Base-by-base conservation (phyloP, 306 rosid species). In the Pueraria montana region DNA sequence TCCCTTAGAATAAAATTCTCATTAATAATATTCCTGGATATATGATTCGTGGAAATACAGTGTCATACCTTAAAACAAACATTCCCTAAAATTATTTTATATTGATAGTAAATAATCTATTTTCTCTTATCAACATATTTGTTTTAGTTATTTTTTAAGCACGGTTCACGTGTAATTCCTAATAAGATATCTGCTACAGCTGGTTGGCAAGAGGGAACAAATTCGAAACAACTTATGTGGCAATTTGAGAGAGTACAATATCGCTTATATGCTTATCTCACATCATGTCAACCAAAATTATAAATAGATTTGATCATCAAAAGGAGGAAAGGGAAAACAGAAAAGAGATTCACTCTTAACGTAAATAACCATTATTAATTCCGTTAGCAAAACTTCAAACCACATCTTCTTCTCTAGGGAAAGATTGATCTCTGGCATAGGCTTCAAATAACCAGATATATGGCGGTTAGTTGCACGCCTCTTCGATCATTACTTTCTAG, bases 391-490 rank as follows among this genome's bases (percentile, higher is more conserved):
- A 38, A 63, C 70, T n/a, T 34, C 50, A 26, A 52, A 34, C 32
- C 18, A 2, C 36, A 5, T 72, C 36, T 59, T 62, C 24, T 75
- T 46, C 81, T 83, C 52, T n/a, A 71, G 53, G 20, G 8, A 18
- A 65, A 56, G 32, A 42, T 63, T 23, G 16, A 52, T 50, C 20
- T 65, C 61, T 53, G 16, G 53, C 43, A 7, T 17, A 65, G 34
- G 67, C 27, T 34, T 48, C 32, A 18, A 8, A 76, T n/a, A 63
- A 7, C 49, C 13, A 58, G 65, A 14, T 10, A 4, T n/a, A 74
- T 77, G 74, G 16, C 36, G 83, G 86, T 83, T 6, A 56, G 86
- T 69, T 83, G 16, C 34, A 21, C 2, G 13, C 3, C 56, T 12
- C 18, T 46, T 48, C 10, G 0, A 34, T 72, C 9, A 9, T 73